Evolutionary conservation across 1,284 basidiomycete species (phyloP), one percentile per base, ranked within the genome.

Genomic region (Ceratobasidium sp.): DNA sequence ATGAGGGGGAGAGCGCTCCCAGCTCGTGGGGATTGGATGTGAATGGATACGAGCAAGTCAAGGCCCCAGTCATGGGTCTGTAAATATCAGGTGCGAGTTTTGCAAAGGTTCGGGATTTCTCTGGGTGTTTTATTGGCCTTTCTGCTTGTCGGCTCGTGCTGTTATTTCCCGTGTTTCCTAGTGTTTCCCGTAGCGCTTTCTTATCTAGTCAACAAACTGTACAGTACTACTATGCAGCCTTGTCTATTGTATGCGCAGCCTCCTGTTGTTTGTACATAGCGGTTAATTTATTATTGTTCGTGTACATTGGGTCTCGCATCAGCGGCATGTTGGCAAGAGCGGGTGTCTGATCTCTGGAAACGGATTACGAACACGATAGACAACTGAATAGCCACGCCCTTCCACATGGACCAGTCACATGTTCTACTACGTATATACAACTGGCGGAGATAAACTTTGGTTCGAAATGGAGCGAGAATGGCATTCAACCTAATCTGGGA

Each of bases 231-330:
- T 57, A 57, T 57, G 53, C 53, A 36, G 32, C 53, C 30, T 2
- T 57, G 34, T 57, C 32, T 34, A 57, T 57, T 57, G 28, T 57
- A 57, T 57, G 53, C 53, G 16, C 26, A 26, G 14, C 53, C 30
- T 57, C n/a, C 18, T 32, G 30, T 36, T 36, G 32, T 16, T 57
- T 57, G 53, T 57, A 57, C 53, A 57, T 57, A 36, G 10, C 28
- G 23, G 52, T 32, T 53, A 32, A 57, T 34, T 57, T 57, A 36
- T 57, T 30, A 3, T 26, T 28, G 30, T 21, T n/a, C 6, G 18
- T n/a, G 46, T 50, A 21, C n/a, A 2, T 6, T 16, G 1, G 3
- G 46, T 21, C 21, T 21, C 21, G 21, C 14, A 39, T 39, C 14
- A 39, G 36, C 36, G n/a, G n/a, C n/a, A n/a, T n/a, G n/a, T n/a